Evolutionary conservation across 2,329 filamentous ascomycete genomes (phyloP), one percentile per base, ranked within the genome.

Genomic region (Curvularia sp.): DNA sequence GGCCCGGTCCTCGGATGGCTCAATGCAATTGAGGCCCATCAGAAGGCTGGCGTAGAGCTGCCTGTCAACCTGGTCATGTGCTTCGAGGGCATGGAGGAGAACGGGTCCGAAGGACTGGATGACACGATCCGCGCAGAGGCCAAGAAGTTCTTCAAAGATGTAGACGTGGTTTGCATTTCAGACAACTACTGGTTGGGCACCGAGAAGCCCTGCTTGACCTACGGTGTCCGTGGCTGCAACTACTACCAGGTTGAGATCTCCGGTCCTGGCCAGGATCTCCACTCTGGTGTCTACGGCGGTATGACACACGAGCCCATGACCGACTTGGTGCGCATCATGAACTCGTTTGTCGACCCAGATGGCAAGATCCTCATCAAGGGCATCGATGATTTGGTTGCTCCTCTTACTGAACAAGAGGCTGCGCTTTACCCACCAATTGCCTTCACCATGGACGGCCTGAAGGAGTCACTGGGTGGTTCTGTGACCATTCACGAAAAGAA

Each of bases 141-240:
- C 66, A 92, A 96, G 81, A 90, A 91, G 71, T 98, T 89, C 84
- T 99, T 99, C 82, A 92, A 92, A 73, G 94, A 97, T 71, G 88
- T 93, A 34, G 95, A 99, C 68, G 95, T 93, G 5, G 92, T 98
- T 60, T 99, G 95, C 82, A 99, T 99, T 76, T 97, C 92, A 47
- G 95, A 99, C 80, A 99, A 99, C 86, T 99, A 99, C 87, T 99
- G 95, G 95, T 88, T 99, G 39, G 95, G 95, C 58, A 98, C 95
- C 5, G 93, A 98, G 85, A 97, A 97, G 85, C 95, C 95, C 12
- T 99, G 95, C 79, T 81, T 99, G 74, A 99, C 95, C 9, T 99
- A 99, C 78, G 95, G 95, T 69, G 89, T 99, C 63, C 91, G 95
- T 67, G 95, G 95, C 53, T 96, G 92, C 87, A 98, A 96, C 83